Percentiles rank a stretch among this genome's conserved stretches.
These are phyloP conservation scores for Brassica napus DNA, from an alignment of 345 rosid genomes.

Conservation along the genomic window Da-Ae NC_063437.1:18510001-18510500, in stretches of 20 bases:
- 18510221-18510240: neutral
- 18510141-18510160: neutral
- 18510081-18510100: neutral
- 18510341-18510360: neutral
- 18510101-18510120: neutral
- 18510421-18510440: too few species aligned
- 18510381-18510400: too few species aligned
- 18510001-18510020: neutral
- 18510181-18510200: neutral
- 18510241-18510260: neutral
- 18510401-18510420: too few species aligned
- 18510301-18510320: too few species aligned
- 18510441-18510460: too few species aligned
- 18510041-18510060: slow-evolving; percentile 6
- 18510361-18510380: too few species aligned
- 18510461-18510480: too few species aligned
- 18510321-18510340: too few species aligned
- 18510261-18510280: neutral
- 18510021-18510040: neutral
- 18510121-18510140: neutral
- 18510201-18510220: neutral
- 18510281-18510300: too few species aligned
- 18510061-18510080: neutral
- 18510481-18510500: too few species aligned
- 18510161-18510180: neutral